These are phyloP conservation scores for Ceratocystis papillata DNA, from an alignment of 2,329 filamentous ascomycete genomes.

Conservation along the genomic window DNA sequence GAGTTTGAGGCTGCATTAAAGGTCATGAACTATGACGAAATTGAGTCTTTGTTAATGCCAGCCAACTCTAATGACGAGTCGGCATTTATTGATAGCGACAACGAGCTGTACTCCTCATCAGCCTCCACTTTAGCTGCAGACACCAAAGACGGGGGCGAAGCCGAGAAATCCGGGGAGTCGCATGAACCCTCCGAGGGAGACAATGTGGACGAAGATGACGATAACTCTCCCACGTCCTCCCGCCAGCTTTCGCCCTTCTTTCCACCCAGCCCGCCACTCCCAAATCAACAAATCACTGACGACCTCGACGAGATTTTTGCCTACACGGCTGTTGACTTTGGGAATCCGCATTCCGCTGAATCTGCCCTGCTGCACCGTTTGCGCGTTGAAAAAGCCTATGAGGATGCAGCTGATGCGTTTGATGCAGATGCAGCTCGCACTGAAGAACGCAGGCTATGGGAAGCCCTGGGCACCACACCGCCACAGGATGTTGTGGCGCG, in stretches of 20 bases:
- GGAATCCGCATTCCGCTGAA: conserved; percentile 32
- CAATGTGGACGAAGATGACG: neutral
- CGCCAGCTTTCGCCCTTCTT: conserved; percentile 17
- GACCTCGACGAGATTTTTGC: conserved; percentile 33
- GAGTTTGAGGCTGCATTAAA: conserved; percentile 25
- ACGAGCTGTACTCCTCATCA: neutral
- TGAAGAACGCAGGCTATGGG: conserved; percentile 40
- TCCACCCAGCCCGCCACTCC: neutral
- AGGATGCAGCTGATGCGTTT: conserved; percentile 36
- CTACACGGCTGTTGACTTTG: conserved; percentile 35
- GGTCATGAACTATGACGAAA: conserved; percentile 36
- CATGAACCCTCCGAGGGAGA: neutral
- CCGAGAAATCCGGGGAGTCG: neutral
- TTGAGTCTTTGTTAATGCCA: conserved; percentile 34
- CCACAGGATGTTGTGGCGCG: conserved; percentile 32
- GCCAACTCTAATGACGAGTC: neutral
- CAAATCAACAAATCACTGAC: conserved; percentile 23
- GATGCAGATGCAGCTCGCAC: conserved; percentile 35
- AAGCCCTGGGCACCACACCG: conserved; percentile 33
- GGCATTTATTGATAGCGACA: neutral
- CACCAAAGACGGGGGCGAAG: conserved; percentile 1
- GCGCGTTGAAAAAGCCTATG: conserved; percentile 35
- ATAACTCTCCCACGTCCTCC: neutral
- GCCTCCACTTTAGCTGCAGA: neutral
- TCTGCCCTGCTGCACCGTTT: conserved; percentile 34